These are phyloP conservation scores for Hortaea werneckii DNA, from an alignment of 2,329 filamentous ascomycete species.

Conservation along the genomic window DNA sequence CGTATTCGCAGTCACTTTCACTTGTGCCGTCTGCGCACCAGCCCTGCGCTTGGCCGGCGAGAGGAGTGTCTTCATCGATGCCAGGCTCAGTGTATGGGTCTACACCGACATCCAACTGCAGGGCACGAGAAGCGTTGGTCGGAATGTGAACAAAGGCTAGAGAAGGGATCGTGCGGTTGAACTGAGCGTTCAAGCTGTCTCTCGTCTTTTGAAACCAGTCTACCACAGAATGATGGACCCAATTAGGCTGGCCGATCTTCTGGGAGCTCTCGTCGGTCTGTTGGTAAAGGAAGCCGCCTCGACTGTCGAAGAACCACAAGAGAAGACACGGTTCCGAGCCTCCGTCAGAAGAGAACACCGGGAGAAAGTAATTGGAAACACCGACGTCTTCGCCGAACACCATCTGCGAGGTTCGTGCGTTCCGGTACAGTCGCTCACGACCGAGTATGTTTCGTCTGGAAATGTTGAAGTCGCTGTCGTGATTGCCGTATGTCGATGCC, in stretches of 20 bases:
- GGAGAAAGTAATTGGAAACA: constrained; percentile 46
- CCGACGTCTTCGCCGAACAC: constrained; percentile 31
- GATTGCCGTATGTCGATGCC: constrained; percentile 63
- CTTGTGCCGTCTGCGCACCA: constrained; percentile 24
- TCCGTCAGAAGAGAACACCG: constrained; percentile 37
- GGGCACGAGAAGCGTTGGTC: constrained; percentile 30
- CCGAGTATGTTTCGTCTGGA: constrained; percentile 35
- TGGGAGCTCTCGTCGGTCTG: constrained; percentile 20
- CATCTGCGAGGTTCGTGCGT: constrained; percentile 35
- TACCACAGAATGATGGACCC: constrained; percentile 36
- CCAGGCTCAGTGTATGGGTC: constrained; percentile 34
- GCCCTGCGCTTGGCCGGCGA: constrained; percentile 32
- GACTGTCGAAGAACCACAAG: constrained; percentile 64
- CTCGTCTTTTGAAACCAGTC: constrained; percentile 35
- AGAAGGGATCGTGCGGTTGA: constrained; percentile 32
- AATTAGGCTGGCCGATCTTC: constrained; percentile 29
- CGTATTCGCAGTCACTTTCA: constrained; percentile 25
- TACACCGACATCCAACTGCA: constrained; percentile 34
- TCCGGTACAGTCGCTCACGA: constrained; percentile 27
- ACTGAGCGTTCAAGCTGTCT: constrained; percentile 4
- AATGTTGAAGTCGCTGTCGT: constrained; percentile 53
- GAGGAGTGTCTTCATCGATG: constrained; percentile 35
- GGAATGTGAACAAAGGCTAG: constrained; percentile 49
- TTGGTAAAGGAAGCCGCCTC: constrained; percentile 46
- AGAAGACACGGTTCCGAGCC: constrained; percentile 37